Evolutionary conservation across 2,329 filamentous ascomycete genomes (phyloP), one percentile per base, ranked within the genome.

Genomic region (Aspergillus melleus): DNA sequence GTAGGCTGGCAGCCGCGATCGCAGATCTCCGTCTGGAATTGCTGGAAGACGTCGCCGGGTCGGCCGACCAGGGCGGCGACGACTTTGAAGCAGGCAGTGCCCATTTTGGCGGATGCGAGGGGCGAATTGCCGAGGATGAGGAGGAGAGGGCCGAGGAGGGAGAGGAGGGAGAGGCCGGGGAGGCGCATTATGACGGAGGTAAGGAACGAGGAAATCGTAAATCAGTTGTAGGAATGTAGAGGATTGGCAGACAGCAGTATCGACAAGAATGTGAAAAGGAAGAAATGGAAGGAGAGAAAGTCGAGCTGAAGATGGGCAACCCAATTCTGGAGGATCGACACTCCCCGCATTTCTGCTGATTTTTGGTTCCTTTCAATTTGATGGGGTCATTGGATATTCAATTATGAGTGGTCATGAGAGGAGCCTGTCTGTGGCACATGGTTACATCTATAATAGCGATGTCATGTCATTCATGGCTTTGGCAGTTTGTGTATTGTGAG

Each of bases 81-180:
- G 26, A 96, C 92, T 55, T 80, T 96, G 64, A 90, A 87, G 72
- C 90, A 97, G 51, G 91, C 88, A 61, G 92, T 91, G 26, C 70
- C 70, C 57, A 73, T 59, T 11, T 67, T 69, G 24, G 68, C 60
- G 46, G 64, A 62, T 39, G 67, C 62, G 8, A 62, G 50, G 6
- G 64, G 42, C 20, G 36, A 36, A 46, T 54, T 54, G 30, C 26
- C 16, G 32, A 54, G 49, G 64, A 54, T 54, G 52, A 72, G 50
- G 26, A 64, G 29, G 39, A 72, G 59, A 26, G 68, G 24, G 36
- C 66, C 36, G 16, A 63, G 52, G n/a, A 64, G 54, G 51, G 64
- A 52, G 19, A 64, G 36, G 30, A 65, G 30, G 29, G 57, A 29
- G 20, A n/a, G 36, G 24, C 22, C 52, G 39, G 20, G 42, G 16